Base-by-base conservation (phyloP, 2,329 filamentous ascomycete species). In the Colletotrichum liriopes region DNA sequence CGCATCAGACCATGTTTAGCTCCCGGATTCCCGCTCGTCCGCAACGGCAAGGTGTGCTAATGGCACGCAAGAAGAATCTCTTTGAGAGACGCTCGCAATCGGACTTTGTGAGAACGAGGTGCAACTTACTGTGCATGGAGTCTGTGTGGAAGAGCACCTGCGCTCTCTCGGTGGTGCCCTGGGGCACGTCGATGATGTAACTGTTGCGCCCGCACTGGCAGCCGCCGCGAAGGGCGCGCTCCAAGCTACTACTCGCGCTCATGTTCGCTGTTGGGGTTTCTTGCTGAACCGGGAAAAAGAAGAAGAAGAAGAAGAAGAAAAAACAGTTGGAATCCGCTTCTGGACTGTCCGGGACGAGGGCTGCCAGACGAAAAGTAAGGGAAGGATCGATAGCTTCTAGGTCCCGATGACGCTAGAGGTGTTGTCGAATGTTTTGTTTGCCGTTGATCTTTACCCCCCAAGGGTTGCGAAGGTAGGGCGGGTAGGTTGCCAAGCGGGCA, bases 171-270 rank as follows among this genome's bases (percentile, higher is more conserved):
- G 84, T 82, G 51, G 88, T 84, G 76, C 86, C 82, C 26, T 85
- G 81, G 1, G 94, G 94, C 32, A 96, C 87, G 56, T 89, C 83
- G 76, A 98, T 90, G 70, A 91, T 87, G 83, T 97, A 98, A 79
- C 92, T 88, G 79, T 96, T 97, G 73, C 95, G 91, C 69, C 95
- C 94, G 81, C 95, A 98, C 65, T 93, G 91, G 84, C 95, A 98
- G 75, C 91, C 90, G 77, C 95, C 95, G 75, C 89, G 90, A 69
- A 97, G 87, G 49, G 87, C 87, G 73, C 88, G 84, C 69, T 82
- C 79, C 62, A 82, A 79, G 78, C 79, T 85, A 9, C 47, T 39
- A 9, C 47, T 39, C 18, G 39, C 60, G n/a, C 60, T 70, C 87
- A 89, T 89, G 67, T 75, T 82, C 60, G 32, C 26, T 39, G 72